Percentiles rank a stretch among this genome's conserved stretches.
These are phyloP conservation scores for Vitis hybrid DNA, from an alignment of 177 flowering plant genomes.

Conservation along the genomic window DNA sequence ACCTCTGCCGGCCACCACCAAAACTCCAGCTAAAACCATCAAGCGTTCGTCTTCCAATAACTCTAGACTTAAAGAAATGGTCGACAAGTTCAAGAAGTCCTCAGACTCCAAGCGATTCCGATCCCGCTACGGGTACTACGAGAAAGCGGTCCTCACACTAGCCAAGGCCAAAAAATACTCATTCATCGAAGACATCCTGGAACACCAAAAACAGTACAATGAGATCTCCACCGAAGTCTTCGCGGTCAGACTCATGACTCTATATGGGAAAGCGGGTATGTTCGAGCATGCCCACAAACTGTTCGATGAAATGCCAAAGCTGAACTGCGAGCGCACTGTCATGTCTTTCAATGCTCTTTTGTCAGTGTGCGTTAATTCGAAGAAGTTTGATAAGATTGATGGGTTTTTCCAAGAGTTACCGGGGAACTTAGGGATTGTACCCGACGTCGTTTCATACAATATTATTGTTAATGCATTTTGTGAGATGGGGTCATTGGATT, in stretches of 20 bases:
- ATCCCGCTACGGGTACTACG: constrained; percentile 20
- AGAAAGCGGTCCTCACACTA: constrained; percentile 36
- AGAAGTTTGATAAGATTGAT: constrained; percentile 38
- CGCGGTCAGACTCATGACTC: constrained; percentile 33
- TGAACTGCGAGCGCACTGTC: constrained; percentile 36
- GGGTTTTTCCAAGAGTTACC: constrained; percentile 41
- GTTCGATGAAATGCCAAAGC: constrained; percentile 67
- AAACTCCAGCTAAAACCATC: neutral
- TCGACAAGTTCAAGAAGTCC: constrained; percentile 32
- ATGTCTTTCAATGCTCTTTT: constrained; percentile 56
- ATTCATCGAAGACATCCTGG: constrained; percentile 46
- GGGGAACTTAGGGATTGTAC: constrained; percentile 24
- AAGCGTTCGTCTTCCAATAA: constrained; percentile 22
- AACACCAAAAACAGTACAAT: constrained; percentile 46
- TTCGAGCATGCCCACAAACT: constrained; percentile 48
- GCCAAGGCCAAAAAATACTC: constrained; percentile 30
- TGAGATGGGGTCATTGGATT: constrained; percentile 39
- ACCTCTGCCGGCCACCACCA: constrained; percentile 4
- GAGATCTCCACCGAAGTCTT: constrained; percentile 40
- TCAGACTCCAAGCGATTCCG: constrained; percentile 30
- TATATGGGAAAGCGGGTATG: constrained; percentile 61
- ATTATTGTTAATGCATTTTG: constrained; percentile 42
- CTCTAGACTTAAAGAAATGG: constrained; percentile 22
- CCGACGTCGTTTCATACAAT: constrained; percentile 46
- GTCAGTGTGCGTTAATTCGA: constrained; percentile 36